Conservation (phyloP, 345 rosid genomes). For the Excoecaria cochinchinensis region DNA sequence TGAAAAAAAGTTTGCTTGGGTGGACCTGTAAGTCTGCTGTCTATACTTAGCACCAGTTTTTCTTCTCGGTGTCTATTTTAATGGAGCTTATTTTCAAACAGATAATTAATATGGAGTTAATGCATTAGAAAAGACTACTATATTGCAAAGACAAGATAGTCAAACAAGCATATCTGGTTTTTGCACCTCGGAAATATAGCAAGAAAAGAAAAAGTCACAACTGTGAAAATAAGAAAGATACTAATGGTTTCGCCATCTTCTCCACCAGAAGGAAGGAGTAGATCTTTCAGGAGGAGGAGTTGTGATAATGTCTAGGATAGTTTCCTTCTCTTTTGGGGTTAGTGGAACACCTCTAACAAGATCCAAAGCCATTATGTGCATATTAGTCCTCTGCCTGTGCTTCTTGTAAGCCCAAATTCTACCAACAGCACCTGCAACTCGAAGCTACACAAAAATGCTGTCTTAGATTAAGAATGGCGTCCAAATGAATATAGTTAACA, state of each 20-base stretch:
- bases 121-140: too few species aligned
- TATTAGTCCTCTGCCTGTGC: slow-evolving; percentile 71
- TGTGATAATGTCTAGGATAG: slow-evolving; percentile 80
- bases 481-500: slow-evolving; percentile 8
- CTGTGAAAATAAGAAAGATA: not conserved
- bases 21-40: too few species aligned
- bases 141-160: too few species aligned
- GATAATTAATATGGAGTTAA: too few species aligned
- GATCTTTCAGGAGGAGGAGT: slow-evolving; percentile 59
- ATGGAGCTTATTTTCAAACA: too few species aligned
- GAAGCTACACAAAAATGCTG: slow-evolving; percentile 35
- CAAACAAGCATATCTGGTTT: not conserved
- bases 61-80: too few species aligned
- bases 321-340: slow-evolving; percentile 79
- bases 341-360: slow-evolving; percentile 80
- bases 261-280: slow-evolving; percentile 53
- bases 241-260: slow-evolving; percentile 39
- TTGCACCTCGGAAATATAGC: not conserved
- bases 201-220: not conserved
- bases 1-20: too few species aligned
- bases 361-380: slow-evolving; percentile 81
- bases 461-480: slow-evolving; percentile 16
- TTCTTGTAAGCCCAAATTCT: slow-evolving; percentile 68
- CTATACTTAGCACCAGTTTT: too few species aligned
- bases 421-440: slow-evolving; percentile 65